Evolutionary conservation across 2,329 filamentous ascomycete genomes (phyloP).

Genomic region (Colletotrichum sp.): DNA sequence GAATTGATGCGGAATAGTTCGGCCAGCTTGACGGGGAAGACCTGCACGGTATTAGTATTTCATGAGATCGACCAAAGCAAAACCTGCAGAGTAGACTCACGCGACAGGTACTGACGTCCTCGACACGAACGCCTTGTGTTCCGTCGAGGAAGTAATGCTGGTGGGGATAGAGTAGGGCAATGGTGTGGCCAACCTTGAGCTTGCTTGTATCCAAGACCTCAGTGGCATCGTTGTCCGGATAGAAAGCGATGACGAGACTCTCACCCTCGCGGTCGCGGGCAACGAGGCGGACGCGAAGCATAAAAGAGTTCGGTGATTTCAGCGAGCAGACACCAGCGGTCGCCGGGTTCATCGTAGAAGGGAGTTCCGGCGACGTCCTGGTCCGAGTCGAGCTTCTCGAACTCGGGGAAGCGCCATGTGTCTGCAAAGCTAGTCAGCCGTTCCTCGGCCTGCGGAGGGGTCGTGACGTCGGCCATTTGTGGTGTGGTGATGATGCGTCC

Average conservation of each 20-base stretch:
- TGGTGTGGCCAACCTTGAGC: neutral
- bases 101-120: neutral
- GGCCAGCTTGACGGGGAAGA: neutral
- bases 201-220: neutral
- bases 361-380: neutral
- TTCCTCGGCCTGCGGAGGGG: neutral
- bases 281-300: neutral
- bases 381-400: neutral
- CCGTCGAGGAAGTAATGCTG: neutral
- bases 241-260: neutral
- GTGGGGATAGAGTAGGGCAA: neutral
- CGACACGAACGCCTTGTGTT: neutral
- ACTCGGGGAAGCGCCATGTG: neutral
- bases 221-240: neutral
- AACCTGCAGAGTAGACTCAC: neutral
- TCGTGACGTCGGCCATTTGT: neutral
- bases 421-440: neutral
- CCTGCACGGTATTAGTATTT: neutral
- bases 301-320: neutral
- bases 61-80: neutral
- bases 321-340: neutral
- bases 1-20: neutral
- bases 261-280: neutral
- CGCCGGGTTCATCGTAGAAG: neutral
- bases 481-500: neutral